Evolutionary conservation across 2,329 filamentous ascomycete genomes (phyloP).

Genomic region (Zymoseptoria brevis): DNA sequence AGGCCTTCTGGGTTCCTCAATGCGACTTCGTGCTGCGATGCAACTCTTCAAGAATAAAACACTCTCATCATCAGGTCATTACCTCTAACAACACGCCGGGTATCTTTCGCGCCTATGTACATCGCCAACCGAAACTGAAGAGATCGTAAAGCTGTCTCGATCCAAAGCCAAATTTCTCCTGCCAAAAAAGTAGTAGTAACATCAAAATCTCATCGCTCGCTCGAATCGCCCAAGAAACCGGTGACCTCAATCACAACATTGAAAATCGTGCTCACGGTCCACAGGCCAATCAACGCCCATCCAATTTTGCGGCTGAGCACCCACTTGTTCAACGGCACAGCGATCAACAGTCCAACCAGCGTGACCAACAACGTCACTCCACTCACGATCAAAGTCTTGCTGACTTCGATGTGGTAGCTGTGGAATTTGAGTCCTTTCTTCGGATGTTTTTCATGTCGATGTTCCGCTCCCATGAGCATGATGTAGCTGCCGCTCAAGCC

Average conservation of each 20-base stretch:
- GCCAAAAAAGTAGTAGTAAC: background rate
- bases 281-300: conserved; percentile 68
- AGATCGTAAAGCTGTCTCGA: background rate
- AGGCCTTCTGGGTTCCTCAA: background rate
- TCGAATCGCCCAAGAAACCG: conserved; percentile 21
- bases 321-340: conserved; percentile 81
- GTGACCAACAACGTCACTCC: conserved; percentile 77
- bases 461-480: conserved; percentile 63
- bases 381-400: conserved; percentile 75
- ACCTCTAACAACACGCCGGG: background rate
- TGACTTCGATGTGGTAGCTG: conserved; percentile 76
- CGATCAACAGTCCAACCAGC: conserved; percentile 66
- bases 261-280: conserved; percentile 68
- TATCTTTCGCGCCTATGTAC: background rate
- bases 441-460: conserved; percentile 60
- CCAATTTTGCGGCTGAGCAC: conserved; percentile 76
- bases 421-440: conserved; percentile 57
- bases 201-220: background rate
- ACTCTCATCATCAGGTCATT: background rate
- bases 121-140: background rate
- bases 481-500: conserved; percentile 87
- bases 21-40: background rate
- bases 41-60: background rate
- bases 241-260: conserved; percentile 74
- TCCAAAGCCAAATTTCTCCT: background rate